Evolutionary conservation across 768 basidiomycete genomes (phyloP).

Genomic region (Leccinum imitatum): DNA sequence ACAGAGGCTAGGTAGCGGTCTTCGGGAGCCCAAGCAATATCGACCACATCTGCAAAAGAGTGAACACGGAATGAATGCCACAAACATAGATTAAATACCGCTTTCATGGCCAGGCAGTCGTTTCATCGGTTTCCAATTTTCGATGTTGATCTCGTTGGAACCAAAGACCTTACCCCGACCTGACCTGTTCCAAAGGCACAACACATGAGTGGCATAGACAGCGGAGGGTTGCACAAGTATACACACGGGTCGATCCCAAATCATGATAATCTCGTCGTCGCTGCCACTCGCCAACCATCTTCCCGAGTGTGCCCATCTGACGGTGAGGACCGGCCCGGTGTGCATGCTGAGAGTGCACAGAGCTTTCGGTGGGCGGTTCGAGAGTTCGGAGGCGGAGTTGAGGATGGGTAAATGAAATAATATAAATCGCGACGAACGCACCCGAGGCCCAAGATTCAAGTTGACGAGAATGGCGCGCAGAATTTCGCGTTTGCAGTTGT

Average conservation of each 20-base stretch:
- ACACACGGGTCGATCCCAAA: constrained; percentile 52
- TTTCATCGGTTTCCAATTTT: constrained; percentile 95
- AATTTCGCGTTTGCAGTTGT: too few species aligned
- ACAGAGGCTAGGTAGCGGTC: too few species aligned
- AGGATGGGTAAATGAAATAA: constrained; percentile 28
- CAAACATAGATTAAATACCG: too few species aligned
- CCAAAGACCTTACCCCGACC: constrained; percentile 91
- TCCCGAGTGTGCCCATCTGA: constrained; percentile 93
- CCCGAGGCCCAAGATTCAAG: too few species aligned
- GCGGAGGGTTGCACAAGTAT: too few species aligned
- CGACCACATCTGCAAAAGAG: too few species aligned
- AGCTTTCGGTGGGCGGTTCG: constrained; percentile 77
- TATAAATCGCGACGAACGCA: too few species aligned
- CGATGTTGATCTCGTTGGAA: constrained; percentile 92
- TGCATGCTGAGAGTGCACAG: constrained; percentile 93
- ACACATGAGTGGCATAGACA: not conserved
- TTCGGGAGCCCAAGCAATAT: too few species aligned
- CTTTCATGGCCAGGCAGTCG: too few species aligned
- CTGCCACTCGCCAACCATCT: constrained; percentile 94
- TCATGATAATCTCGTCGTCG: constrained; percentile 93
- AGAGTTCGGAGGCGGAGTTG: constrained; percentile 62
- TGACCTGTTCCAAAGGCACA: constrained; percentile 43
- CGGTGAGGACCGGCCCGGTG: constrained; percentile 87
- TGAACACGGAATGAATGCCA: too few species aligned
- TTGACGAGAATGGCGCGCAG: too few species aligned